Evolutionary conservation across 345 rosid genomes (phyloP).

Genomic region (Pelargonium nanum): DNA sequence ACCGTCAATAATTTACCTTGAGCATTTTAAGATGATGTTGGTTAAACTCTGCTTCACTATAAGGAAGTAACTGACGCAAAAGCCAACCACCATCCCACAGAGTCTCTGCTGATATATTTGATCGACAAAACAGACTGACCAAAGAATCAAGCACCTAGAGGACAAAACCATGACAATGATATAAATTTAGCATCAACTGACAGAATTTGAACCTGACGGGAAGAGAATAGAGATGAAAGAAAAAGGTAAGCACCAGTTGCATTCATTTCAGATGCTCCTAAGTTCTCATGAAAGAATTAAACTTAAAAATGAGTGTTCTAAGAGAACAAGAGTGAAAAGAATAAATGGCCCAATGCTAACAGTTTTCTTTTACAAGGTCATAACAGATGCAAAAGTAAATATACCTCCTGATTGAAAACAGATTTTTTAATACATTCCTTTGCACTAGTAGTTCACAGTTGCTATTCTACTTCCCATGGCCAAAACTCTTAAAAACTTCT

Average conservation of each 20-base stretch:
- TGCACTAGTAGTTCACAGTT: too few relatives aligned
- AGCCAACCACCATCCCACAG: constrained; percentile 99
- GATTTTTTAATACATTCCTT: too few relatives aligned
- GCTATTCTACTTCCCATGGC: too few relatives aligned
- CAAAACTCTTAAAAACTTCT: too few relatives aligned
- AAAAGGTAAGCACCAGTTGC: background rate
- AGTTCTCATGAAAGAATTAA: background rate
- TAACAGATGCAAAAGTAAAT: too few relatives aligned
- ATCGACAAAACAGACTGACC: constrained; percentile 78
- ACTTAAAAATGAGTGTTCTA: background rate
- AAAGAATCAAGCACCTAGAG: constrained; percentile 82
- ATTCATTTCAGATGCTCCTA: background rate
- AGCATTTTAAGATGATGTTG: constrained; percentile 59
- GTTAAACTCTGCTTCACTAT: constrained; percentile 76
- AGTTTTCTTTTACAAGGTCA: background rate
- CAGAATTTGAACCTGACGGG: background rate
- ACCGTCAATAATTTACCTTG: constrained; percentile 32
- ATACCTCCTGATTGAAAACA: background rate
- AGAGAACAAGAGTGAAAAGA: background rate
- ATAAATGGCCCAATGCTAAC: background rate
- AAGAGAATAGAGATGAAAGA: too few relatives aligned
- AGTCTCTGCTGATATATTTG: constrained; percentile 78
- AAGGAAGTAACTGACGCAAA: constrained; percentile 87
- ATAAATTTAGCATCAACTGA: background rate
- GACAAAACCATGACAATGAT: constrained; percentile 1